phyloP scores from a whole-genome alignment of 2,329 filamentous ascomycete genomes.

The Tolypocladium album region DNA sequence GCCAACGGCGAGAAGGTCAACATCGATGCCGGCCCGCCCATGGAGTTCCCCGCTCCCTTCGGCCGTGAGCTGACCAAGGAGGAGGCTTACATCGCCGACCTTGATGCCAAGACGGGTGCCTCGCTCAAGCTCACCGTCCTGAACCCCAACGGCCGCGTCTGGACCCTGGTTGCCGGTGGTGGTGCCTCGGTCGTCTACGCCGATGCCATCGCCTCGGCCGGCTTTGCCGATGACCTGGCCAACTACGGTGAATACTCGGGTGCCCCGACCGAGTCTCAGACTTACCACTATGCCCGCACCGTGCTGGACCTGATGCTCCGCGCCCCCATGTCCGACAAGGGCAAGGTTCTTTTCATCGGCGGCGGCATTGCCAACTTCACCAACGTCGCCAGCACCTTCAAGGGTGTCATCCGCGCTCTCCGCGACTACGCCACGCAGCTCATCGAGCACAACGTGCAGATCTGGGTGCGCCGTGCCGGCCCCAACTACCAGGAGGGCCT shows the following conservation, averaged over 20 bases:
- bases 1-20: constrained; percentile 65
- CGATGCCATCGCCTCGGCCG: constrained; percentile 92
- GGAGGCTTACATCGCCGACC: constrained; percentile 96
- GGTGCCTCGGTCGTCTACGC: constrained; percentile 99
- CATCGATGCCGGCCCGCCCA: constrained; percentile 92
- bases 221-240: constrained; percentile 90
- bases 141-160: constrained; percentile 84
- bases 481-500: constrained; percentile 99
- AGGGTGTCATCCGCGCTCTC: constrained; percentile 95
- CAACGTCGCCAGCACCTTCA: constrained; percentile 98
- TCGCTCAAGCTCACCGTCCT: constrained; percentile 97
- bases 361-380: constrained; percentile 99
- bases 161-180: constrained; percentile 97
- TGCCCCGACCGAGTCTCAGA: constrained; percentile 96
- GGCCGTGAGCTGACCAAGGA: constrained; percentile 98
- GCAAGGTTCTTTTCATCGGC: constrained; percentile 98
- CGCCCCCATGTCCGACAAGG: constrained; percentile 70
- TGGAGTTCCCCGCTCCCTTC: constrained; percentile 98
- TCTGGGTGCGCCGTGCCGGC: constrained; percentile 80
- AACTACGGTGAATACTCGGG: constrained; percentile 99
- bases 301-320: constrained; percentile 97
- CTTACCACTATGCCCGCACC: constrained; percentile 96
- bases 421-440: constrained; percentile 79
- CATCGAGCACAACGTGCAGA: constrained; percentile 93
- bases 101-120: constrained; percentile 98